Conservation (phyloP, 768 basidiomycete genomes). For the Pilatotrama ljubarskyi region DNA sequence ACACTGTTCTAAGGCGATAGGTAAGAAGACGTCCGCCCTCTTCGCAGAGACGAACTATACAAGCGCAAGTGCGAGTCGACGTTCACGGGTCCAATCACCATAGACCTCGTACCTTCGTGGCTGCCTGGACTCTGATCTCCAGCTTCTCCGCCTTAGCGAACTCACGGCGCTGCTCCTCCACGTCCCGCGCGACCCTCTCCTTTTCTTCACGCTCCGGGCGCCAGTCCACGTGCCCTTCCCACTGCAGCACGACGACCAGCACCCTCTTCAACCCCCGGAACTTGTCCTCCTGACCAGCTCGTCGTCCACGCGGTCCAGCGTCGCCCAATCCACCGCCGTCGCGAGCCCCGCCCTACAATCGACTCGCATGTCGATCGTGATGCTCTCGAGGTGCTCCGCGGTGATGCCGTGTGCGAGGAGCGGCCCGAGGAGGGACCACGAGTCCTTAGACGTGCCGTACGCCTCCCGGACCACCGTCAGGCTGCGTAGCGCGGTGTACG, state of each 20-base stretch:
- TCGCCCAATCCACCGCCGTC: neutral
- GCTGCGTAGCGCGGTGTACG: slow-evolving; percentile 1
- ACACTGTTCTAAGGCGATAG: no score
- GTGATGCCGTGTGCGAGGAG: neutral
- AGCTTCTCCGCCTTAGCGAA: neutral
- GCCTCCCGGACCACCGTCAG: slow-evolving; percentile 5
- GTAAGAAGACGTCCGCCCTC: no score
- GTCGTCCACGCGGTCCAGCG: slow-evolving; percentile 6
- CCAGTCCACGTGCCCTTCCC: neutral
- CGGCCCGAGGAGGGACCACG: slow-evolving; percentile 4
- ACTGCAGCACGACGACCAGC: slow-evolving; percentile 2
- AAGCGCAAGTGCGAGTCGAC: no score
- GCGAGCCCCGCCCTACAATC: neutral
- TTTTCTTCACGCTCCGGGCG: neutral
- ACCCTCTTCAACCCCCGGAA: slow-evolving; percentile 1
- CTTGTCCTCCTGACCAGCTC: slow-evolving; percentile 3
- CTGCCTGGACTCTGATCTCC: neutral
- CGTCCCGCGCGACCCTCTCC: neutral
- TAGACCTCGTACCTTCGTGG: no score
- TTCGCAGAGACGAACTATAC: no score
- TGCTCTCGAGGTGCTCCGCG: neutral
- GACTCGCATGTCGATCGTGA: slow-evolving; percentile 7
- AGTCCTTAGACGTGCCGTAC: neutral
- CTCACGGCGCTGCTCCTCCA: neutral
- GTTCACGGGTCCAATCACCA: no score